Conservation (phyloP, 768 basidiomycete genomes). For the Tulasnella sp. region DNA sequence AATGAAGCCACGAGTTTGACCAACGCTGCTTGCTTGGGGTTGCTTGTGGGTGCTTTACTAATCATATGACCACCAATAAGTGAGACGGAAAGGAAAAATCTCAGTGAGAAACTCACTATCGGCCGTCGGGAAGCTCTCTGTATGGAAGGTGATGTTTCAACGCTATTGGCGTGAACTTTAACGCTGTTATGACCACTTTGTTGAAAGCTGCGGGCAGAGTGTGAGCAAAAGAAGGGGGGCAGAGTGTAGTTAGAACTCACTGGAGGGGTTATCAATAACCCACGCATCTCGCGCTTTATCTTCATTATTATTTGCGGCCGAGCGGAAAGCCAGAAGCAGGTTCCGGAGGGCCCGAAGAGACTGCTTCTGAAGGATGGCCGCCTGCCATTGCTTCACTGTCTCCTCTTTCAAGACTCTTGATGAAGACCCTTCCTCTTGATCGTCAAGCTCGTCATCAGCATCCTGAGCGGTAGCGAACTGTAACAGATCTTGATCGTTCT, state of each 20-base stretch:
- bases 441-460: slow-evolving; percentile 33
- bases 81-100: not conserved
- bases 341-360: slow-evolving; percentile 77
- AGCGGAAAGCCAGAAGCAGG: slow-evolving; percentile 79
- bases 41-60: slow-evolving; percentile 78
- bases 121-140: slow-evolving; percentile 70
- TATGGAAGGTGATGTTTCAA: slow-evolving; percentile 80
- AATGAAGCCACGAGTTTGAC: slow-evolving; percentile 83
- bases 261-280: slow-evolving; percentile 70
- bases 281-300: slow-evolving; percentile 50
- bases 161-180: slow-evolving; percentile 84
- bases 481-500: slow-evolving; percentile 87
- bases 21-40: slow-evolving; percentile 66
- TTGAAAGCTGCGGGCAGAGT: slow-evolving; percentile 58
- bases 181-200: slow-evolving; percentile 76
- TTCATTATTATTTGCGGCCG: slow-evolving; percentile 83
- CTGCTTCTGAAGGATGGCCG: slow-evolving; percentile 71
- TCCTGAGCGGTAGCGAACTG: slow-evolving; percentile 49
- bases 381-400: slow-evolving; percentile 75
- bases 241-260: slow-evolving; percentile 32
- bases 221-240: slow-evolving; percentile 11
- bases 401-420: slow-evolving; percentile 46
- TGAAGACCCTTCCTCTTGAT: slow-evolving; percentile 37
- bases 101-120: slow-evolving; percentile 49
- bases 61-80: too few species aligned